Evolutionary conservation across 352 stramenopile species (phyloP).

Genomic region (Pythium pyrilobum): DNA sequence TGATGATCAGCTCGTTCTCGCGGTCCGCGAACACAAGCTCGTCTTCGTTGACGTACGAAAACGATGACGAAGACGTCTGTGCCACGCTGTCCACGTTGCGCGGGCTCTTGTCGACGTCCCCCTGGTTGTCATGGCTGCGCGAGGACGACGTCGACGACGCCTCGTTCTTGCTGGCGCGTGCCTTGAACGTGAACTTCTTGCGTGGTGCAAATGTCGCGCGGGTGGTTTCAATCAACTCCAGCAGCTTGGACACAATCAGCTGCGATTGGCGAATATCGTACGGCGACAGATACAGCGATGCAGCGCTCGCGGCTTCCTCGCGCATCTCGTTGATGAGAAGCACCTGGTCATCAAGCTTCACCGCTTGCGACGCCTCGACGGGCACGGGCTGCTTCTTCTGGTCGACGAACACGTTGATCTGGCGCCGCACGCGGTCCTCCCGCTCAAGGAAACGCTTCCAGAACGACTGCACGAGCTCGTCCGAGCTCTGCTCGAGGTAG

Average conservation of each 20-base stretch:
- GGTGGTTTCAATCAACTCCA: slow-evolving; percentile 63
- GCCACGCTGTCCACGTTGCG: background rate
- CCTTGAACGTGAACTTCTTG: slow-evolving; percentile 82
- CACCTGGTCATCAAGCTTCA: slow-evolving; percentile 50
- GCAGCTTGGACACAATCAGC: slow-evolving; percentile 50
- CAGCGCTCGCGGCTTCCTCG: slow-evolving; percentile 49
- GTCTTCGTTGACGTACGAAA: slow-evolving; percentile 26
- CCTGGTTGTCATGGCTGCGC: background rate
- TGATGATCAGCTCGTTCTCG: slow-evolving; percentile 59
- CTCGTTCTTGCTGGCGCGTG: slow-evolving; percentile 8
- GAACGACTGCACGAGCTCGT: slow-evolving; percentile 54
- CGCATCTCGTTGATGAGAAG: slow-evolving; percentile 46
- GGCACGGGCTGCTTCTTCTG: slow-evolving; percentile 52
- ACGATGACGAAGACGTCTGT: background rate
- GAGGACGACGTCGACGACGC: background rate
- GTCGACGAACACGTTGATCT: slow-evolving; percentile 47
- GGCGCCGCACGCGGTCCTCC: slow-evolving; percentile 45
- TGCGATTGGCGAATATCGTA: slow-evolving; percentile 85
- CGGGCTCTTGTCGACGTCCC: slow-evolving; percentile 8
- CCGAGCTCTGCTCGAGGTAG: slow-evolving; percentile 34
- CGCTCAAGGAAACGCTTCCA: slow-evolving; percentile 53
- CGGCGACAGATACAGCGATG: slow-evolving; percentile 76
- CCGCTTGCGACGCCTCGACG: slow-evolving; percentile 29
- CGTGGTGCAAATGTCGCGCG: slow-evolving; percentile 61
- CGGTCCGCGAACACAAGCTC: slow-evolving; percentile 58